Evolutionary conservation across 768 basidiomycete genomes (phyloP), one percentile per base, ranked within the genome.

Genomic region (Lactarius vividus): DNA sequence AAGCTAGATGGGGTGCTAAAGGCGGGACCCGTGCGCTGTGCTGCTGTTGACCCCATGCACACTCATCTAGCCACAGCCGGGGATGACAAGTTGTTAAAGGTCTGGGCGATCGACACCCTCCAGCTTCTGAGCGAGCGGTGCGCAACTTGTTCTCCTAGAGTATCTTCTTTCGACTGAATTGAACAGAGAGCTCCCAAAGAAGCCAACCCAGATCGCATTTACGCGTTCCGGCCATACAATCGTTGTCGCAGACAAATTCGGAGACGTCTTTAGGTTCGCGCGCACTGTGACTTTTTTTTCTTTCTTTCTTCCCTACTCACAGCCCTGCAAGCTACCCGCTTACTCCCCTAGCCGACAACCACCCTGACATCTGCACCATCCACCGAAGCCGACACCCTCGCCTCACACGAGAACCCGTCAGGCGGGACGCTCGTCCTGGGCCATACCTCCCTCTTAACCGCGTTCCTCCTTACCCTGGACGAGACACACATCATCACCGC

Each of bases 161-260:
- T 3, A 23, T 33, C n/a, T 7, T 8, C 13, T 46, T 5, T 61
- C 46, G 57, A 61, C 16, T 63, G 65, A 61, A 26, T 31, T 28
- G 53, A 31, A 16, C 39, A 95, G 96, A 55, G 88, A 91, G 67
- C 79, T 96, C 2, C 87, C 91, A 0, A 98, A 98, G 77, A 88
- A 88, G 65, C 86, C 92, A 0, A 94, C 93, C 0, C 80, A 79
- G 1, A 73, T 97, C 31, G 74, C 77, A 0, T 87, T 97, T 70
- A 86, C 88, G 0, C 77, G 73, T 5, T 81, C 87, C 53, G 83
- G 82, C 0, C 77, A 84, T 67, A 86, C 83, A 0, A 87, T 99
- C 65, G 75, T 98, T 2, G 85, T 92, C 15, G 86, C 93, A 2
- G 96, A 99, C 77, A 98, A 97, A 76, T 96, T 97, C 68, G 96